These are phyloP conservation scores for Logfia minima DNA, from an alignment of 129 eudicot genomes.

Conservation along the genomic window DNA sequence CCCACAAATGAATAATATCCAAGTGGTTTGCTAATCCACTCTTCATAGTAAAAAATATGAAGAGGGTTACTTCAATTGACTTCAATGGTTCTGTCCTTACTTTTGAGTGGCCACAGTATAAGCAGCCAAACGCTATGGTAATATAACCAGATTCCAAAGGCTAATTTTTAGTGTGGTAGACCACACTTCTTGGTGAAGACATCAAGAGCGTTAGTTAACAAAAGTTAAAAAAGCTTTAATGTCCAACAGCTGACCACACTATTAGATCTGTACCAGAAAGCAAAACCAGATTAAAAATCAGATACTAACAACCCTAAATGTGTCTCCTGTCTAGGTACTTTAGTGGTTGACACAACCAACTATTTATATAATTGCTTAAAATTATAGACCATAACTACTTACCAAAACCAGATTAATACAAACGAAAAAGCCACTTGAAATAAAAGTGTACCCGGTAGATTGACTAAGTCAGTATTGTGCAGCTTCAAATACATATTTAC, in stretches of 20 bases:
- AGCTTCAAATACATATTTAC: conserved; percentile 57
- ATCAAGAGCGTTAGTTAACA: conserved; percentile 61
- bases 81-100: conserved; percentile 26
- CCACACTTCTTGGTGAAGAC: conserved; percentile 50
- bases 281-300: conserved; percentile 54
- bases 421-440: conserved; percentile 40
- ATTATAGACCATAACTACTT: conserved; percentile 31
- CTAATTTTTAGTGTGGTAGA: conserved; percentile 25
- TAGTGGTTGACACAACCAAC: conserved; percentile 30
- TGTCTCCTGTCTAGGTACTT: conserved; percentile 27
- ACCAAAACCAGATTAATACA: conserved; percentile 48
- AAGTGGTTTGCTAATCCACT: conserved; percentile 23
- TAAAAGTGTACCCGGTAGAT: conserved; percentile 39
- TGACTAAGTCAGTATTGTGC: conserved; percentile 23
- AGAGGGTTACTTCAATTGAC: conserved; percentile 42
- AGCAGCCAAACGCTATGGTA: conserved; percentile 39
- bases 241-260: conserved; percentile 58
- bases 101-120: conserved; percentile 40
- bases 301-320: conserved; percentile 41
- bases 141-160: conserved; percentile 40
- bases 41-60: conserved; percentile 29
- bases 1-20: conserved; percentile 32
- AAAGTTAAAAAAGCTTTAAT: conserved; percentile 42
- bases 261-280: conserved; percentile 57
- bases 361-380: conserved; percentile 18